Base-by-base conservation (phyloP, 345 rosid species). In the Geranium rotundifolium region DNA sequence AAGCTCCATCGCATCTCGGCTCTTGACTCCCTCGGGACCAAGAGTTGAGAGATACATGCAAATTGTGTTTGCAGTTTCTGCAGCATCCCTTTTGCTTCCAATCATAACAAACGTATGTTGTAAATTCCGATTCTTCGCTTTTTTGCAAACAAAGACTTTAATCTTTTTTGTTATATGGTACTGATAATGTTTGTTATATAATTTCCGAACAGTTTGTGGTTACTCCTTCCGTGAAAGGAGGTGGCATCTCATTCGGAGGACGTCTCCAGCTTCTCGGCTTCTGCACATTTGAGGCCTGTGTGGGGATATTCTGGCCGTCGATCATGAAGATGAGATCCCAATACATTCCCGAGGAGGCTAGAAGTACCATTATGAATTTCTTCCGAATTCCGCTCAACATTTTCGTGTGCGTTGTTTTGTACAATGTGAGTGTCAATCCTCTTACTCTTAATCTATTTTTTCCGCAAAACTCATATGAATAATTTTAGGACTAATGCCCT, bases 271-370 rank as follows among this genome's bases (percentile, higher is more conserved):
- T 92, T 31, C 80, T 89, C 60, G 96, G 96, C 62, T 92, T 92
- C 79, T 92, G 98, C 61, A 76, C 82, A 19, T 92, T 92, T 65
- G 98, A 92, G 80, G 81, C 89, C 29, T 92, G 98, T 77, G 96
- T 85, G 0, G 97, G 98, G 54, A 75, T 89, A 74, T 92, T 89
- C 80, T 92, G 97, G 97, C 97, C 98, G 55, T 92, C 97, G 34
- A 92, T 92, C 59, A 89, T 92, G 98, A 92, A 92, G 80, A 92
- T 92, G 98, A 81, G 98, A 73, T 92, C 96, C 63, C 98, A 92
- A 59, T 92, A 89, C 79, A 87, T 92, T 66, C 97, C 98, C 0
- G 98, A 92, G 80, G 98, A 92, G 74, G 95, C 98, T 70, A 77
- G 98, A 69, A 89, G 97, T 84, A 92, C 98, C 72, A 92, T 89